Conservation (phyloP, 2,329 filamentous ascomycete genomes). For the Stagonosporopsis chrysanthemi region DNA sequence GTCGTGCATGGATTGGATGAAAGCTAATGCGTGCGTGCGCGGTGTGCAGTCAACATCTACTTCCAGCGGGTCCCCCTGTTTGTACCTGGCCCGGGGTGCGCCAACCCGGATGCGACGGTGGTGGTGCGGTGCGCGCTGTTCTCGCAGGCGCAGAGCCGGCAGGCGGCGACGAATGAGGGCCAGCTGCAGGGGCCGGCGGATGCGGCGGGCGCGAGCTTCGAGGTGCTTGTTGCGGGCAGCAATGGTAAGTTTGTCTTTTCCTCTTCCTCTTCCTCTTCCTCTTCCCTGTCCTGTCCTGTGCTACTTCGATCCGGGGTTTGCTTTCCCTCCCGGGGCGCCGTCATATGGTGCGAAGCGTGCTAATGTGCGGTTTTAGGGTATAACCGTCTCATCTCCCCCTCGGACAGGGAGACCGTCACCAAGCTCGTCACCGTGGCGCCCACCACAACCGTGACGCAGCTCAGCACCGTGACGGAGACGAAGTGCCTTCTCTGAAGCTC, state of each 20-base stretch:
- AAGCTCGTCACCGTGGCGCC: not conserved
- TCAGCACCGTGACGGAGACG: not conserved
- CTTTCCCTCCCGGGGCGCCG: too few relatives aligned
- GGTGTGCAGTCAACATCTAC: slow-evolving; percentile 46
- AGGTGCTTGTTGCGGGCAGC: slow-evolving; percentile 19
- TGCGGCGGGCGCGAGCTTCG: slow-evolving; percentile 17
- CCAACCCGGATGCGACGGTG: slow-evolving; percentile 24
- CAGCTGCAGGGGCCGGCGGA: slow-evolving; percentile 21
- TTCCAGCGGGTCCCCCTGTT: slow-evolving; percentile 24
- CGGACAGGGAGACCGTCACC: not conserved
- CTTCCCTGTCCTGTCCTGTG: too few relatives aligned
- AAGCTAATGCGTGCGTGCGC: too few relatives aligned
- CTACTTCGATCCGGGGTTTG: too few relatives aligned
- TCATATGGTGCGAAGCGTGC: too few relatives aligned
- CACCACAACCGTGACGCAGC: not conserved
- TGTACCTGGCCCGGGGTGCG: slow-evolving; percentile 19
- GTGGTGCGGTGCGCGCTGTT: slow-evolving; percentile 26
- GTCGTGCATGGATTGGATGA: too few relatives aligned
- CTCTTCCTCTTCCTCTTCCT: too few relatives aligned
- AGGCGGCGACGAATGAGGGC: slow-evolving; percentile 20
- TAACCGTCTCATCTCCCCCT: not conserved
- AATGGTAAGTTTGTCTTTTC: slow-evolving; percentile 20
- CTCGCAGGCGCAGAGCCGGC: not conserved
- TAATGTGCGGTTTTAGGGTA: not conserved
- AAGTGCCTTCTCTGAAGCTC: too few relatives aligned